Percentiles rank a stretch among this genome's conserved stretches.
Evolutionary conservation across 305 asterid species (phyloP).

Genomic region (Lippia alba): DNA sequence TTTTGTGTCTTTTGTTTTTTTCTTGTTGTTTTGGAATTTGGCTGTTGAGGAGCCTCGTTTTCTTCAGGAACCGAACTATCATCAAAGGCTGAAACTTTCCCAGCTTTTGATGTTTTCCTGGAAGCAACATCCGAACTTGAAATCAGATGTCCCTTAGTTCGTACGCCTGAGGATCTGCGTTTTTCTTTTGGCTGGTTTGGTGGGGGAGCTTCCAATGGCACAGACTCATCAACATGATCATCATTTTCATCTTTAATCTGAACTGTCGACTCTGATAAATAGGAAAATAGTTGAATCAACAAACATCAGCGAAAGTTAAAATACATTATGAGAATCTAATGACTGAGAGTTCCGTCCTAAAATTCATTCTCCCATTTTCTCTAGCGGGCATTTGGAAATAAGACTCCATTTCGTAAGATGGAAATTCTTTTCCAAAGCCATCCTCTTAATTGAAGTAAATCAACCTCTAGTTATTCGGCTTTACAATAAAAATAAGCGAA

Average conservation of each 20-base stretch:
- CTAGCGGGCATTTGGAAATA: not conserved
- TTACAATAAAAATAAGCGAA: not conserved
- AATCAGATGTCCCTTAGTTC: slow-evolving; percentile 51
- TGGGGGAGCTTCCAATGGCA: slow-evolving; percentile 59
- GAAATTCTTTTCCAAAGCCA: not conserved
- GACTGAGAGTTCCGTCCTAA: not conserved
- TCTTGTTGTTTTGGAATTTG: slow-evolving; percentile 52
- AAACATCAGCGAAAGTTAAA: slow-evolving; percentile 5
- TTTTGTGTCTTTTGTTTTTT: slow-evolving; percentile 56
- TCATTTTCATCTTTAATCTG: slow-evolving; percentile 60
- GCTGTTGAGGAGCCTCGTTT: slow-evolving; percentile 56
- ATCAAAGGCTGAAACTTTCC: slow-evolving; percentile 58
- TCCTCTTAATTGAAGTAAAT: slow-evolving; percentile 22
- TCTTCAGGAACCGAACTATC: slow-evolving; percentile 58
- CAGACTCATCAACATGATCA: slow-evolving; percentile 77
- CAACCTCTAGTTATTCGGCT: slow-evolving; percentile 14
- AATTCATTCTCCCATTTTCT: slow-evolving; percentile 21
- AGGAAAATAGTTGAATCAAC: slow-evolving; percentile 29
- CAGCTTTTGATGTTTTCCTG: slow-evolving; percentile 57
- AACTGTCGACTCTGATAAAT: slow-evolving; percentile 56
- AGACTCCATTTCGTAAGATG: slow-evolving; percentile 9
- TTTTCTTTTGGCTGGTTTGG: slow-evolving; percentile 58
- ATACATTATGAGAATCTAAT: slow-evolving; percentile 28
- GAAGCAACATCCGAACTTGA: slow-evolving; percentile 64
- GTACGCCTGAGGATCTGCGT: slow-evolving; percentile 46